Evolutionary conservation across 352 stramenopile genomes (phyloP), one percentile per base, ranked within the genome.

Genomic region (Salisapilia sapeloensis): DNA sequence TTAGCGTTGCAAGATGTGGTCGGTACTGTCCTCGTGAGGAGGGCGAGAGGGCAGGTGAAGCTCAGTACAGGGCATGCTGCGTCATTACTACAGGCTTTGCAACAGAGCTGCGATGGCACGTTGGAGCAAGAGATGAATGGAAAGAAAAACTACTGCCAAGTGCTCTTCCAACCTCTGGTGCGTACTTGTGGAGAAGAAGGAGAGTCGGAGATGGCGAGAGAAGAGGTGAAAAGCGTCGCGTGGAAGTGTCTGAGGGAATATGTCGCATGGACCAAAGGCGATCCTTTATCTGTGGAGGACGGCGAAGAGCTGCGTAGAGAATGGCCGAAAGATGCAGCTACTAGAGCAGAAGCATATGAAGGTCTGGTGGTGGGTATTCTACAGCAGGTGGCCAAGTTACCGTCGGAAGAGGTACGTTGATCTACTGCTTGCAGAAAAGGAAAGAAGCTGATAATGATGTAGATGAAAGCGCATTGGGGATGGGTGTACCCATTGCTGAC

Each of bases 401-500:
- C 72, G 14, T 48, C 38, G 1, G 17, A 34, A 4, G 67, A 87
- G 67, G 67, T 82, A 44, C 26, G 61, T 44, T 23, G 6, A 12
- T 16, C 9, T 33, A 25, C 37, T 48, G n/a, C 24, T 20, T 39
- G 23, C 12, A 3, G 29, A 28, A 33, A 24, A 29, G 17, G 23
- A 11, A 9, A 6, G 17, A 10, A 14, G 20, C 21, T 2, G 17
- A 13, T 22, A 20, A 20, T 12, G 22, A 8, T 29, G 28, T 34
- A 87, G 66, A 46, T 87, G 5, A 48, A 71, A 29, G 56, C 53
- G 7, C 61, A 90, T 38, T 46, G 85, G 42, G 12, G 33, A n/a
- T 91, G 75, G 75, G 35, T 91, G 24, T 91, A 80, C 37, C 69
- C 75, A 16, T 47, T 86, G 24, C 46, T 91, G 12, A 86, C 60